phyloP scores from a whole-genome alignment of 345 rosid genomes.

The Brassica cretica region DNA sequence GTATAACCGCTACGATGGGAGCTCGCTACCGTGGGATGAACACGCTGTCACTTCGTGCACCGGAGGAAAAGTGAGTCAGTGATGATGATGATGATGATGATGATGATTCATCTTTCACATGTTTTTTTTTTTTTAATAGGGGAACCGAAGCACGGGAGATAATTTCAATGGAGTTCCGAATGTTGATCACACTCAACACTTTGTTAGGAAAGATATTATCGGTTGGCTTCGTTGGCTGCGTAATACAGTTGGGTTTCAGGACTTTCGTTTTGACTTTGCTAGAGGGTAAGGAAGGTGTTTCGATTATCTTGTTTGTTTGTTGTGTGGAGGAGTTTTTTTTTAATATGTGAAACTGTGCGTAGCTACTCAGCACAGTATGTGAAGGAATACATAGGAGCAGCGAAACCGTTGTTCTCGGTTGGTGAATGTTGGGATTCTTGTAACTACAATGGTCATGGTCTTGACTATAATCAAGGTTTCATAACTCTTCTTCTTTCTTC shows the following conservation, averaged over 20 bases:
- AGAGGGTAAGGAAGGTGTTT: constrained; percentile 56
- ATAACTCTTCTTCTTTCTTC: constrained; percentile 15
- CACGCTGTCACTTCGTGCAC: constrained; percentile 87
- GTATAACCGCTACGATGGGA: constrained; percentile 91
- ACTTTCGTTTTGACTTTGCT: constrained; percentile 92
- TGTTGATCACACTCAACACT: constrained; percentile 80
- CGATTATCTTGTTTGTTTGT: not conserved
- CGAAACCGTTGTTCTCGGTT: constrained; percentile 79
- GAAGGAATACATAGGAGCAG: constrained; percentile 81
- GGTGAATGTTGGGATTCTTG: constrained; percentile 97
- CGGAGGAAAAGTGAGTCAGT: constrained; percentile 68
- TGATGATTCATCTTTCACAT: constrained; percentile 4
- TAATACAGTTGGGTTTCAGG: constrained; percentile 66
- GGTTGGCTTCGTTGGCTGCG: constrained; percentile 81
- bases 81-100: too few relatives aligned
- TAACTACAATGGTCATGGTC: constrained; percentile 55
- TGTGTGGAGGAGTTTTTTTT: not conserved
- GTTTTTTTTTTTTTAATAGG: constrained; percentile 39
- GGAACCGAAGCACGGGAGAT: constrained; percentile 85
- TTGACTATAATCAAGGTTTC: constrained; percentile 87
- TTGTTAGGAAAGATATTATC: constrained; percentile 82
- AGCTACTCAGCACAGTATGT: constrained; percentile 81
- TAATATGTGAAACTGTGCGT: not conserved
- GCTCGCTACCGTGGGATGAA: constrained; percentile 78
- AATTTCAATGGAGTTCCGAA: constrained; percentile 92